These are phyloP conservation scores for Coniferiporia weirii DNA, from an alignment of 1,284 basidiomycete genomes.

Conservation along the genomic window DNA sequence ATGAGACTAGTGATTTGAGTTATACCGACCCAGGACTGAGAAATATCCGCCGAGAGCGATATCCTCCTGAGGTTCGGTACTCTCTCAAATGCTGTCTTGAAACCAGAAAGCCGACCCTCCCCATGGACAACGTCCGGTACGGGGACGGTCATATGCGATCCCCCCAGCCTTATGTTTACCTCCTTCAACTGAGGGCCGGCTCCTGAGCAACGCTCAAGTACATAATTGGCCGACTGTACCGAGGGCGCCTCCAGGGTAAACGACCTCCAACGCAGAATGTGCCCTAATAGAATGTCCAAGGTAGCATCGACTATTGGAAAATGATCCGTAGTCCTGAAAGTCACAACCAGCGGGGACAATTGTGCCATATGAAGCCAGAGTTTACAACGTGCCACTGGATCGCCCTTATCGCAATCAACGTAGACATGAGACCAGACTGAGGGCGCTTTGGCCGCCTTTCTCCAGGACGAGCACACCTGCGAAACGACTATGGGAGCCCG, in stretches of 20 bases:
- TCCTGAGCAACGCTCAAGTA: constrained; percentile 3
- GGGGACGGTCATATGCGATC: background rate
- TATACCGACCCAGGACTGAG: constrained; percentile 13
- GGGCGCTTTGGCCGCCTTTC: constrained; percentile 45
- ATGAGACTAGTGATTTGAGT: constrained; percentile 10
- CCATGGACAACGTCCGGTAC: constrained; percentile 7
- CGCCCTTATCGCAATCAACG: constrained; percentile 41
- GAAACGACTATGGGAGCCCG: constrained; percentile 50
- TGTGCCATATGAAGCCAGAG: constrained; percentile 18
- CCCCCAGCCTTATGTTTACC: constrained; percentile 6
- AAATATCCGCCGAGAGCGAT: constrained; percentile 4
- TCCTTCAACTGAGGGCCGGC: constrained; percentile 8
- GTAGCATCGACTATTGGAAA: constrained; percentile 3
- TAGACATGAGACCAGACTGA: constrained; percentile 56
- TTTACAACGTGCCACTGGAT: constrained; percentile 33
- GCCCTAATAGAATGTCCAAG: background rate
- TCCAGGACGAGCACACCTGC: constrained; percentile 58
- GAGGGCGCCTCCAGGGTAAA: constrained; percentile 14
- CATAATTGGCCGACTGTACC: constrained; percentile 8
- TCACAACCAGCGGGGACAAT: constrained; percentile 11
- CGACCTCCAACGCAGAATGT: constrained; percentile 9
- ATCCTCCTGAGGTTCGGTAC: constrained; percentile 12
- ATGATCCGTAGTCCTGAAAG: constrained; percentile 13
- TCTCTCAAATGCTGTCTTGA: constrained; percentile 5
- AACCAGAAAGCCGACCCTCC: constrained; percentile 1